phyloP scores from a whole-genome alignment of 2,329 filamentous ascomycete genomes.

The Scedosporium apiospermum region DNA sequence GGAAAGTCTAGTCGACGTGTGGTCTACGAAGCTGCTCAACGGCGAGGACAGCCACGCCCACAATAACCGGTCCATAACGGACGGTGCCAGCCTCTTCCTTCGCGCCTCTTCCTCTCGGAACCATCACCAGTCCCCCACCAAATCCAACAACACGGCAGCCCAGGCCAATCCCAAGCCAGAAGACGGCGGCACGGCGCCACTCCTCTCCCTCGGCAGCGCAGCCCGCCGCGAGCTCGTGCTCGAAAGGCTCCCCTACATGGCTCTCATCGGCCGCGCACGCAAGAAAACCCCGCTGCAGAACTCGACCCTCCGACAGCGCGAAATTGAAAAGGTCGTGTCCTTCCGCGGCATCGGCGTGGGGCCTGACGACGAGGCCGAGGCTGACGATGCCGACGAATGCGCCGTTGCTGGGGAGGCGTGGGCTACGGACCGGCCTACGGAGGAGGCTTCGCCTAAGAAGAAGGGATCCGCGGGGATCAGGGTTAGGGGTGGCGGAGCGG shows the following conservation, averaged over 20 bases:
- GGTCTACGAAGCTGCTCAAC: conserved; percentile 52
- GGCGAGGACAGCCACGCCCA: conserved; percentile 32
- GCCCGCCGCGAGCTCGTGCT: conserved; percentile 67
- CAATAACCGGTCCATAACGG: conserved; percentile 26
- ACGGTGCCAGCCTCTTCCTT: conserved; percentile 39
- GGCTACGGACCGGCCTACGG: conserved; percentile 52
- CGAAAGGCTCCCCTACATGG: conserved; percentile 80
- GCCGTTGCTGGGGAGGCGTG: conserved; percentile 38
- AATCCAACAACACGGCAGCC: conserved; percentile 6
- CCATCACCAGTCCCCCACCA: conserved; percentile 13
- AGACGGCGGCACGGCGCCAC: conserved; percentile 19
- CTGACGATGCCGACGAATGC: conserved; percentile 32
- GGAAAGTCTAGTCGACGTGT: conserved; percentile 61
- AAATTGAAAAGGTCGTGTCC: conserved; percentile 59
- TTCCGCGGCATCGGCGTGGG: conserved; percentile 50
- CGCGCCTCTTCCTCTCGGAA: conserved; percentile 28
- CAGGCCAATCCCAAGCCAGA: background rate
- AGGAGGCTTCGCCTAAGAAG: conserved; percentile 42
- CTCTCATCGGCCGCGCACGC: conserved; percentile 47
- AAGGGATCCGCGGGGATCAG: conserved; percentile 27
- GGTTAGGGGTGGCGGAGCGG: conserved; percentile 13
- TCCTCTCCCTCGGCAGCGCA: conserved; percentile 53
- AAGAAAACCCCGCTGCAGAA: conserved; percentile 17
- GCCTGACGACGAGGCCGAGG: conserved; percentile 34
- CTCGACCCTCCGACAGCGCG: conserved; percentile 30